A percentile compares a stretch with the other conserved stretches of the same genome.
These are phyloP conservation scores for Dichomitus squalens DNA, from an alignment of 1,284 basidiomycete genomes.

Conservation along the genomic window DNA sequence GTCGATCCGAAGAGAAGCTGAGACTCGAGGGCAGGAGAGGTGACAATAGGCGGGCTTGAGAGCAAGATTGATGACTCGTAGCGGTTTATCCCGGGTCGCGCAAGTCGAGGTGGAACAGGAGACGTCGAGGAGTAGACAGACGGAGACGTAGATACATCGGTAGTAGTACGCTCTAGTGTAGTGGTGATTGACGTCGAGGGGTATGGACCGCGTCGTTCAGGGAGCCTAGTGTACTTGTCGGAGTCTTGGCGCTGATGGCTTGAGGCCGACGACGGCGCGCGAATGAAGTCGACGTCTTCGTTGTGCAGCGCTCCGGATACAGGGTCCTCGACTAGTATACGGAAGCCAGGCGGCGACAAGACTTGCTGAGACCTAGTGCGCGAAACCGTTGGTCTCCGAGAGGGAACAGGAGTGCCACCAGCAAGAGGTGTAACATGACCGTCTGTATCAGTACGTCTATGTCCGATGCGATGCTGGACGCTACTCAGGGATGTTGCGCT, in stretches of 20 bases:
- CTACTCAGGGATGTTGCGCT: not conserved
- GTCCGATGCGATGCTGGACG: conserved; percentile 18
- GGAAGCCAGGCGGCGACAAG: conserved; percentile 32
- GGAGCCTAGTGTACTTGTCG: conserved; percentile 36
- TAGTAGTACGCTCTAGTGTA: not conserved
- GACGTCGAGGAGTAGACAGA: not conserved
- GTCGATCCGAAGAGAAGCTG: conserved; percentile 34
- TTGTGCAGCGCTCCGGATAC: conserved; percentile 21
- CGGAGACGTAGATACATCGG: not conserved
- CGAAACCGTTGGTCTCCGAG: conserved; percentile 7
- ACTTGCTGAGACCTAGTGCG: conserved; percentile 10
- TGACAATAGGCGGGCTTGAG: conserved; percentile 35
- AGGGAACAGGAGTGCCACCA: conserved; percentile 3
- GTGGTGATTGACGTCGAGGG: conserved; percentile 6
- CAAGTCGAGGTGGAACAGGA: not conserved
- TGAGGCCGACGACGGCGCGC: conserved; percentile 26
- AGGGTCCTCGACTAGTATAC: conserved; percentile 37
- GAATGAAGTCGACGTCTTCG: conserved; percentile 10
- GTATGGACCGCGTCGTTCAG: conserved; percentile 27
- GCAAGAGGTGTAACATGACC: not conserved
- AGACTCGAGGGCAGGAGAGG: conserved; percentile 37
- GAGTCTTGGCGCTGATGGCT: not conserved
- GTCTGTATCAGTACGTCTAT: conserved; percentile 8
- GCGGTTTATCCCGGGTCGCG: conserved; percentile 10
- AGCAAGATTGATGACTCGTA: conserved; percentile 34